Percentiles rank a stretch among this genome's conserved stretches.
Conservation (phyloP, 139 green algal species). For the Closterium sp. region DNA sequence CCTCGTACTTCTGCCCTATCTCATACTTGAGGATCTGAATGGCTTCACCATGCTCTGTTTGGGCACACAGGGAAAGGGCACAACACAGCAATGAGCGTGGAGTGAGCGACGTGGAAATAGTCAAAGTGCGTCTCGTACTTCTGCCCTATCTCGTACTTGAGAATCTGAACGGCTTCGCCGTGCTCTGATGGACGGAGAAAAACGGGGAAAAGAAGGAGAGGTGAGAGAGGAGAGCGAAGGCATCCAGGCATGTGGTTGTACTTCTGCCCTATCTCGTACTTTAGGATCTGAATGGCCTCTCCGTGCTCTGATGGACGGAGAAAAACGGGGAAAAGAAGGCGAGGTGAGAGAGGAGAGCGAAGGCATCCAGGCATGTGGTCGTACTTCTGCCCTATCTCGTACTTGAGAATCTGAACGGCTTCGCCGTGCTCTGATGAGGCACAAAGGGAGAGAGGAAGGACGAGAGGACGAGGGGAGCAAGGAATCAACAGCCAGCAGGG, state of each 20-base stretch:
- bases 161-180: slow-evolving; percentile 78
- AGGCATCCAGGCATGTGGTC: too few relatives aligned
- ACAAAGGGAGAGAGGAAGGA: too few relatives aligned
- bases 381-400: slow-evolving; percentile 55
- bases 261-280: slow-evolving; percentile 77
- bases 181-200: slow-evolving; percentile 13
- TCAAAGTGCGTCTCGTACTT: slow-evolving; percentile 76
- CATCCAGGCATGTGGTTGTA: too few relatives aligned
- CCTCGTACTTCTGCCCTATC: slow-evolving; percentile 79
- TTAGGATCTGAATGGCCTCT: slow-evolving; percentile 78
- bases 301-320: slow-evolving; percentile 49
- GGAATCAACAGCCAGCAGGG: too few relatives aligned
- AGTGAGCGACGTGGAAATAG: background rate
- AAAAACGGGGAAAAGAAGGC: too few relatives aligned
- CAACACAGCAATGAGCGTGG: too few relatives aligned
- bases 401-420: slow-evolving; percentile 47
- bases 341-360: too few relatives aligned
- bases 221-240: too few relatives aligned
- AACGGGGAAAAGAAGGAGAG: too few relatives aligned
- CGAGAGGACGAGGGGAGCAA: too few relatives aligned
- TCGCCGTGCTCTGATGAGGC: too few relatives aligned
- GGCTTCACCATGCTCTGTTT: slow-evolving; percentile 63
- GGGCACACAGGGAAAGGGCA: background rate
- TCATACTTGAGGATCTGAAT: slow-evolving; percentile 82
- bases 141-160: slow-evolving; percentile 76